A percentile compares a stretch with the other conserved stretches of the same genome.
Evolutionary conservation across 2,329 filamentous ascomycete species (phyloP).

Genomic region (Hymenotorrendiella dingleyae): DNA sequence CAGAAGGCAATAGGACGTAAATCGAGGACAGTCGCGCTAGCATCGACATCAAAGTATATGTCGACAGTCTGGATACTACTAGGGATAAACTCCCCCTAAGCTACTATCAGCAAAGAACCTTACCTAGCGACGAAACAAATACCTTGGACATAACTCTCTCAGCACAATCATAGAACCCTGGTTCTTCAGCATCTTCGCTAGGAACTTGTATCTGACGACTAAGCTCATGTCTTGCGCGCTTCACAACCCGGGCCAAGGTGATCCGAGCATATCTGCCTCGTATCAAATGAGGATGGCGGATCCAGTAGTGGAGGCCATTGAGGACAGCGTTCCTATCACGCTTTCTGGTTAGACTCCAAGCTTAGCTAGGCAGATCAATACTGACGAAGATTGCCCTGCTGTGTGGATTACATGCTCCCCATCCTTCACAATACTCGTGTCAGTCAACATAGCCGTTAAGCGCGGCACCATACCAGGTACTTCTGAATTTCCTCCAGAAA

Average conservation of each 20-base stretch:
- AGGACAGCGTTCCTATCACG: not conserved
- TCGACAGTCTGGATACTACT: not conserved
- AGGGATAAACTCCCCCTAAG: not conserved
- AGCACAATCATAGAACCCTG: not conserved
- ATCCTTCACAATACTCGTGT: not conserved
- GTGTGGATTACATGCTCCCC: not conserved
- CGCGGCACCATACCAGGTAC: not conserved
- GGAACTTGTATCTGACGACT: not conserved
- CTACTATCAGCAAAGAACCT: not conserved
- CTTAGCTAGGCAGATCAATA: too few relatives aligned
- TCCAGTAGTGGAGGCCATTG: not conserved
- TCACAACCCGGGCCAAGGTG: not conserved
- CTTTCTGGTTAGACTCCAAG: too few relatives aligned
- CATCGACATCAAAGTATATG: not conserved
- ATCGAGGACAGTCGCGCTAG: not conserved
- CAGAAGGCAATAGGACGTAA: not conserved
- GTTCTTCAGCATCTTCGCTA: not conserved
- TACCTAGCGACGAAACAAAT: not conserved
- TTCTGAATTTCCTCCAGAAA: slow-evolving; percentile 1
- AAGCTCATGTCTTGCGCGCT: not conserved
- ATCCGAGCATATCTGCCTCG: not conserved
- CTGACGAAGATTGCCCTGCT: not conserved
- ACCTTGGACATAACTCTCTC: not conserved
- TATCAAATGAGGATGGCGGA: not conserved
- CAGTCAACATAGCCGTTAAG: not conserved